Evolutionary conservation across 176 grass and related monocot species (phyloP).

Genomic region (Coix lacrymajobi): DNA sequence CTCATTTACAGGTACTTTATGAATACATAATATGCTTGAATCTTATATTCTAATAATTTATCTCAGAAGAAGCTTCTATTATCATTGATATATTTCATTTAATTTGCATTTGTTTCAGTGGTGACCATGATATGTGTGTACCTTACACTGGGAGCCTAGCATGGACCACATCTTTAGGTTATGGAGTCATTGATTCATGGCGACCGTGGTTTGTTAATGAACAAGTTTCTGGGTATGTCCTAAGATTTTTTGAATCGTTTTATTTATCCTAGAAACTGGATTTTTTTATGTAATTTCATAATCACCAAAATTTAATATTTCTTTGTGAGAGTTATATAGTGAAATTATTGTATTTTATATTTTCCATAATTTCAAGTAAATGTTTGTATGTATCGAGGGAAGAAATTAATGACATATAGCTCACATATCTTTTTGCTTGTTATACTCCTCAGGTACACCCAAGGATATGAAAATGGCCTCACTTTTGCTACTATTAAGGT

Average conservation of each 20-base stretch:
- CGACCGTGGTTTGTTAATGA: slow-evolving; percentile 52
- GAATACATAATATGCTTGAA: neutral
- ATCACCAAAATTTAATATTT: neutral
- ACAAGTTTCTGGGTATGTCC: slow-evolving; percentile 84
- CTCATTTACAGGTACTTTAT: slow-evolving; percentile 68
- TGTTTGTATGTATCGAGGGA: neutral
- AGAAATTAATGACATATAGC: neutral
- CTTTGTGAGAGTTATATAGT: neutral
- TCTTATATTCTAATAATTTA: neutral
- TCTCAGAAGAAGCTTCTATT: neutral
- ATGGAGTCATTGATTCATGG: slow-evolving; percentile 67
- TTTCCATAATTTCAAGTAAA: neutral
- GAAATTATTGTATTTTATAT: neutral
- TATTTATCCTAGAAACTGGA: neutral
- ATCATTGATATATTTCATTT: neutral
- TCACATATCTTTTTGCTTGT: neutral
- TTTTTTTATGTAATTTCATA: neutral
- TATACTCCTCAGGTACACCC: slow-evolving; percentile 62
- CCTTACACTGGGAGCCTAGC: slow-evolving; percentile 75
- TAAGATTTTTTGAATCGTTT: neutral
- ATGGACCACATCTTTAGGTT: slow-evolving; percentile 82
- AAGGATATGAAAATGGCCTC: slow-evolving; percentile 72
- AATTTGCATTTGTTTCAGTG: slow-evolving; percentile 44
- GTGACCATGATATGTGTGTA: slow-evolving; percentile 96
- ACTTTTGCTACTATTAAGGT: slow-evolving; percentile 96